phyloP scores from a whole-genome alignment of 2,329 filamentous ascomycete genomes.

The Mycogone perniciosa region DNA sequence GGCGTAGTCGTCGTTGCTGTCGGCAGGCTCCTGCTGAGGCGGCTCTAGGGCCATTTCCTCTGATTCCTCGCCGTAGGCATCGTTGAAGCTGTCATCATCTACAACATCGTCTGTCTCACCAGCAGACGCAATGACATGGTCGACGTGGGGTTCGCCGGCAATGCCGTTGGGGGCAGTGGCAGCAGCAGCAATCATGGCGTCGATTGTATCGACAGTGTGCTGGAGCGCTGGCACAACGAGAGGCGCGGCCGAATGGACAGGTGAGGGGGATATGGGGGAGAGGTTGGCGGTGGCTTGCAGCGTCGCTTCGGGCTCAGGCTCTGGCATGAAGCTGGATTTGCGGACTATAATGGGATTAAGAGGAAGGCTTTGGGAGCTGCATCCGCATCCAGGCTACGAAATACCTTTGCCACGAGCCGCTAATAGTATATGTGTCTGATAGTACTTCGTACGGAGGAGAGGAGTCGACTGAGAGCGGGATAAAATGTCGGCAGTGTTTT shows the following conservation, averaged over 20 bases:
- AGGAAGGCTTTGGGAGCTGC: not conserved
- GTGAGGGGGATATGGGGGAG: conserved; percentile 45
- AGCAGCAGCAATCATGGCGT: conserved; percentile 38
- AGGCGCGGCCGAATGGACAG: conserved; percentile 40
- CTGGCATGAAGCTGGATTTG: conserved; percentile 8
- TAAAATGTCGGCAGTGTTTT: conserved; percentile 9
- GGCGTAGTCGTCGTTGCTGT: conserved; percentile 44
- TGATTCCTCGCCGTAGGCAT: conserved; percentile 39
- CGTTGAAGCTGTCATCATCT: conserved; percentile 44
- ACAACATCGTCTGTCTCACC: conserved; percentile 33
- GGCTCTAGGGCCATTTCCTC: conserved; percentile 23
- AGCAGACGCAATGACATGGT: conserved; percentile 28
- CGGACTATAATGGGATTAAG: not conserved
- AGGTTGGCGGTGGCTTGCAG: conserved; percentile 48
- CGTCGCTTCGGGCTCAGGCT: conserved; percentile 35
- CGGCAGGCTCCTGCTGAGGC: conserved; percentile 23
- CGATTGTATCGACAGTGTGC: conserved; percentile 45
- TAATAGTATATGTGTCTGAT: not conserved
- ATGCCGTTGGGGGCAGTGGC: conserved; percentile 23
- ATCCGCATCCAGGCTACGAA: not conserved
- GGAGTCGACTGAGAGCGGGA: conserved; percentile 2
- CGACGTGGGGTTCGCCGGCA: conserved; percentile 24
- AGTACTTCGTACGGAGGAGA: not conserved
- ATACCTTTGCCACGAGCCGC: not conserved
- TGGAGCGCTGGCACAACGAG: conserved; percentile 45